phyloP scores from a whole-genome alignment of 768 basidiomycete genomes.

The Fomitopsis serialis region DNA sequence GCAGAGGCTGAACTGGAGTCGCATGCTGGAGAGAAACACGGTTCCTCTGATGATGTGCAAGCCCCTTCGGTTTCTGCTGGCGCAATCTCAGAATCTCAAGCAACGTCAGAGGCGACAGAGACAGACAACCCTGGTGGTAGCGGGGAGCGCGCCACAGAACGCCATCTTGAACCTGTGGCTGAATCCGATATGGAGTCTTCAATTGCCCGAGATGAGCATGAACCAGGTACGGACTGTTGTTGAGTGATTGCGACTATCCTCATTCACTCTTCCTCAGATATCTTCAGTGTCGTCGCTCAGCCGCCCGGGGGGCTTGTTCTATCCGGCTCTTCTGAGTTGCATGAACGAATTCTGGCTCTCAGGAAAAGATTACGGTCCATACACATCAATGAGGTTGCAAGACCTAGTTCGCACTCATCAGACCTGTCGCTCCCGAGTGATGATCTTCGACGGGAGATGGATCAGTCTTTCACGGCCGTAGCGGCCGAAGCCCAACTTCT shows the following conservation, averaged over 20 bases:
- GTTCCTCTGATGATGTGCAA: not conserved
- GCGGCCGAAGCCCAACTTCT: slow-evolving; percentile 40
- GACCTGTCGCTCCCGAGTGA: slow-evolving; percentile 44
- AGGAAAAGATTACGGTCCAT: slow-evolving; percentile 59
- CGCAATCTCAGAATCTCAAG: not conserved
- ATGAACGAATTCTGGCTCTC: slow-evolving; percentile 44
- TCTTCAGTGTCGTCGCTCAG: slow-evolving; percentile 43
- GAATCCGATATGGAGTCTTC: too few species aligned
- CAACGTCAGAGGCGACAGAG: too few species aligned
- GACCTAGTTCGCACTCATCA: slow-evolving; percentile 30
- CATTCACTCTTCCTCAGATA: slow-evolving; percentile 35
- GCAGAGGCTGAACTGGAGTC: slow-evolving; percentile 6
- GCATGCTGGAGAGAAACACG: slow-evolving; percentile 9
- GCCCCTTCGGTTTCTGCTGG: not conserved
- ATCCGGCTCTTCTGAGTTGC: slow-evolving; percentile 29
- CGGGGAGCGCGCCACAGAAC: too few species aligned
- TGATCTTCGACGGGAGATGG: slow-evolving; percentile 43
- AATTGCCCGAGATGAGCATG: not conserved
- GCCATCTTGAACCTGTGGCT: too few species aligned
- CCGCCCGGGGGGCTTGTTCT: slow-evolving; percentile 23
- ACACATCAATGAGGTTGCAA: slow-evolving; percentile 48
- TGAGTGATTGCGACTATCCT: not conserved
- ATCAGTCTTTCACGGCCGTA: slow-evolving; percentile 41
- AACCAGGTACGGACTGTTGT: not conserved
- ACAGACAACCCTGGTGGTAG: too few species aligned